Conservation (phyloP, 495 filamentous ascomycete genomes). For the Astrothelium subdiscretum region DNA sequence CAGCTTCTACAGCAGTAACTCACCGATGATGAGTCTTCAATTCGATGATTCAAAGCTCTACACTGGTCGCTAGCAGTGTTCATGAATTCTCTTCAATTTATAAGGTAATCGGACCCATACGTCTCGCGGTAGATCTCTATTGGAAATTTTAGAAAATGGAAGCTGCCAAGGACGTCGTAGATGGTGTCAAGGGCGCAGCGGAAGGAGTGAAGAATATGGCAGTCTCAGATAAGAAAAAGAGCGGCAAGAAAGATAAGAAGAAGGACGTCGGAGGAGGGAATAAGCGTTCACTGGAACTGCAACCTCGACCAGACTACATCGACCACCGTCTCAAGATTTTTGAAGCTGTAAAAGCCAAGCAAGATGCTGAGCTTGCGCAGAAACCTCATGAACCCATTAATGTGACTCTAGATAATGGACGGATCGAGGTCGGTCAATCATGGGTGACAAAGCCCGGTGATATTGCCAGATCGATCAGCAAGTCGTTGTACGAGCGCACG, state of each 20-base stretch:
- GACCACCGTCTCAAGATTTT: conserved; percentile 76
- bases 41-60: not conserved
- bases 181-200: not conserved
- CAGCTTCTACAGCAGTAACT: not conserved
- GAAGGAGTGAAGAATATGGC: conserved; percentile 40
- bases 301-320: conserved; percentile 66
- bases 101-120: not conserved
- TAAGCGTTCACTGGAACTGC: conserved; percentile 42
- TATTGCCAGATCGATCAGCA: conserved; percentile 56
- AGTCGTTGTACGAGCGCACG: conserved; percentile 58
- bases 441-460: conserved; percentile 62
- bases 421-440: conserved; percentile 47
- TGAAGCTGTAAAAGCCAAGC: conserved; percentile 71
- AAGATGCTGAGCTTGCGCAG: conserved; percentile 56
- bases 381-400: conserved; percentile 56
- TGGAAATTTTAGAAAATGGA: conserved; percentile 6
- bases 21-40: no score
- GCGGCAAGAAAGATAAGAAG: conserved; percentile 35
- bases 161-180: conserved; percentile 20
- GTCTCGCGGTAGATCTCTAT: not conserved
- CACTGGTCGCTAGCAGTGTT: not conserved
- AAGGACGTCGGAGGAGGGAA: conserved; percentile 35
- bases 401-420: conserved; percentile 54
- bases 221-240: conserved; percentile 31
- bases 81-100: not conserved